Evolutionary conservation across 352 stramenopile genomes (phyloP), one percentile per base, ranked within the genome.

Genomic region (Phytophthora litchii): DNA sequence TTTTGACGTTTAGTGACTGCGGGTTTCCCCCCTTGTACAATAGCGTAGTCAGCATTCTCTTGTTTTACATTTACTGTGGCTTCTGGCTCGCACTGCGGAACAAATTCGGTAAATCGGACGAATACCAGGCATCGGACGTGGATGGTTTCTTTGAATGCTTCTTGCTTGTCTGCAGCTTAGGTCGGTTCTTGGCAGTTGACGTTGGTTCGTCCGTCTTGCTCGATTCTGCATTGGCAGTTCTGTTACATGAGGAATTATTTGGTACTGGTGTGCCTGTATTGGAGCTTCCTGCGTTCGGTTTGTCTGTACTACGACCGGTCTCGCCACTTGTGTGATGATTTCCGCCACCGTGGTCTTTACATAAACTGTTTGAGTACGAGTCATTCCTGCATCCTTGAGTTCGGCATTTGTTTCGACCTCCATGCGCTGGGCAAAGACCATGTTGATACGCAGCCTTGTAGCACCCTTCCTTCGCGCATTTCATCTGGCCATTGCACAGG

Each of bases 81-180:
- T 10, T 42, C n/a, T 10, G 21, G 12, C 43, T 34, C 36, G 32
- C 58, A 49, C 9, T 55, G 12, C 42, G 51, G 40, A 67, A 67
- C 10, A 55, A 36, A 34, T 48, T 67, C 10, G 51, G 51, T 4
- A 67, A 47, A 27, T 67, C 58, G 6, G 58, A 62, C 43, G 41
- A 49, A 20, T 44, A 12, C 51, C 58, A 67, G 1, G 51, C 40
- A 50, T 59, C 38, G 1, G 49, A 13, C 9, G 21, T n/a, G 7
- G 25, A 11, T 4, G 27, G n/a, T n/a, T n/a, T 12, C 47, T 31
- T 47, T 9, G 25, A 20, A 13, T 13, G 20, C 23, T 64, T 41
- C 29, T 43, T 41, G 13, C 6, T 12, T 34, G 40, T 53, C 25
- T 48, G 57, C 23, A 60, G n/a, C 2, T 52, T 67, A 27, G 43